Evolutionary conservation across 2,329 filamentous ascomycete species (phyloP), one percentile per base, ranked within the genome.

Genomic region (Truncatella angustata): DNA sequence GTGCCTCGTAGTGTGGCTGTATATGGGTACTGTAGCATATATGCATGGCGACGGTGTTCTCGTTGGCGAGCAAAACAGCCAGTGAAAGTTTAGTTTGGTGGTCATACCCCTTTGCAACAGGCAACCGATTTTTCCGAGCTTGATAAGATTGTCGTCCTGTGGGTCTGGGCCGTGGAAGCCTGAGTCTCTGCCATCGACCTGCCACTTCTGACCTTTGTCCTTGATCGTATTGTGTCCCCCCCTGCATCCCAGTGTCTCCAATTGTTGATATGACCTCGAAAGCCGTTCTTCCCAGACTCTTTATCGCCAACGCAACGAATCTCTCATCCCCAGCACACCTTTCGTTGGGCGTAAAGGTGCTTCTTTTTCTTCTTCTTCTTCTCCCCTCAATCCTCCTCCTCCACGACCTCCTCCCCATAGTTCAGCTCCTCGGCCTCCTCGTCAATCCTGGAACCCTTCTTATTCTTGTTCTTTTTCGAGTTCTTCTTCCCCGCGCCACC

Each of bases 391-490:
- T 81, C 86, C 37, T 88, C 86, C 46, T 86, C 84, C 11, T 86
- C 84, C 11, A 81, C 74, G 21, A 85, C 81, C 67, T 96, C 91
- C 69, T 96, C 91, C 44, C 91, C 91, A 66, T 96, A 96, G 65
- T 91, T 88, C 62, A 89, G 83, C 64, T 91, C 88, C 64, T 86
- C 84, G 56, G 80, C 78, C 10, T 69, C 75, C 54, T 86, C 82
- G 54, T 83, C 78, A 9, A 75, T 62, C 32, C 9, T n/a, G n/a
- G n/a, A n/a, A n/a, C n/a, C n/a, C 16, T 16, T 20, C 42, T 55
- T 69, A 70, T 50, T 66, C 68, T 50, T 68, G 66, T 51, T 70
- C 68, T 46, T 71, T 54, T 56, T 48, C n/a, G n/a, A n/a, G 23
- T 53, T 56, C 18, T 20, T 49, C 28, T 32, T 44, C 9, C 18